Conservation (phyloP, 768 basidiomycete species). For the Termitomyces titanicus region DNA sequence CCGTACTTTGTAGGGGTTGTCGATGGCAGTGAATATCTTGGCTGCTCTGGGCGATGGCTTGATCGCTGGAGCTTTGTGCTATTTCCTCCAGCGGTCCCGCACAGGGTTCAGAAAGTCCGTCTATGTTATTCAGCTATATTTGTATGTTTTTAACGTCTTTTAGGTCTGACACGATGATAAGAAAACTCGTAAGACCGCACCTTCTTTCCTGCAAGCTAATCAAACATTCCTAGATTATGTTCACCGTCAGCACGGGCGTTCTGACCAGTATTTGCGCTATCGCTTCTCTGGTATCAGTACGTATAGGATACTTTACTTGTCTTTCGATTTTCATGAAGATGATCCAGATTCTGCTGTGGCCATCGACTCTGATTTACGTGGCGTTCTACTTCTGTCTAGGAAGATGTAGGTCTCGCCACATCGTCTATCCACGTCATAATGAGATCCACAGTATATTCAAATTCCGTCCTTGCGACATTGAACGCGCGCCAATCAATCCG, state of each 20-base stretch:
- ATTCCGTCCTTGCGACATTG: conserved; percentile 51
- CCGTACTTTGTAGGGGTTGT: conserved; percentile 36
- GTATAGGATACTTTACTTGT: conserved; percentile 3
- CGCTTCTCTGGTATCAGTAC: conserved; percentile 37
- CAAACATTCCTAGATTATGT: conserved; percentile 28
- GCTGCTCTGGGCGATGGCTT: conserved; percentile 46
- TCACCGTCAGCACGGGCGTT: conserved; percentile 38
- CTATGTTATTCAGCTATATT: conserved; percentile 5
- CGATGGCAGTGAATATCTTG: conserved; percentile 53
- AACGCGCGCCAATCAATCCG: conserved; percentile 45
- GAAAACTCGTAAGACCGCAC: conserved; percentile 23
- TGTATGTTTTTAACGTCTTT: background rate
- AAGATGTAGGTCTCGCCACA: conserved; percentile 32
- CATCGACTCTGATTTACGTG: conserved; percentile 51
- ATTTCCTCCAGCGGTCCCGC: conserved; percentile 45
- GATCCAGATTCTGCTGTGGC: conserved; percentile 42
- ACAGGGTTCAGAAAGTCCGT: conserved; percentile 51
- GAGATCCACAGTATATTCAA: conserved; percentile 42
- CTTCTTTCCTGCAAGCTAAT: background rate
- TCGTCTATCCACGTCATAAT: background rate
- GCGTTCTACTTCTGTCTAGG: conserved; percentile 56
- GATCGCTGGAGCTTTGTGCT: conserved; percentile 47
- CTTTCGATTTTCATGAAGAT: background rate
- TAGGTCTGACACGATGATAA: conserved; percentile 45
- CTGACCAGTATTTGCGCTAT: conserved; percentile 40